phyloP scores from a whole-genome alignment of 1,284 basidiomycete genomes.

The Ustilago tritici region DNA sequence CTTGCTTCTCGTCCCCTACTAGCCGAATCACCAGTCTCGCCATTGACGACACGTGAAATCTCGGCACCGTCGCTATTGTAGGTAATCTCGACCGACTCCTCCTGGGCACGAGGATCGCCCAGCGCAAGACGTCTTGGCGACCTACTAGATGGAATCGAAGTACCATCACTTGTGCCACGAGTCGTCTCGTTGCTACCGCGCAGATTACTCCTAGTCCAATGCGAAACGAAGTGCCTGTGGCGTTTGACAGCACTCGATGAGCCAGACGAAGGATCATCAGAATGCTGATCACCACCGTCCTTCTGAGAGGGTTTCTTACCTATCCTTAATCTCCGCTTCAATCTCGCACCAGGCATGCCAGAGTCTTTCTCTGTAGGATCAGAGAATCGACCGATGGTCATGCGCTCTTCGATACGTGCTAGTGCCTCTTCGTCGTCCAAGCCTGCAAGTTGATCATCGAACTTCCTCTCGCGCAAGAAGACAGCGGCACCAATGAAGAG shows the following conservation, averaged over 20 bases:
- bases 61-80: slow-evolving; percentile 27
- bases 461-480: slow-evolving; percentile 63
- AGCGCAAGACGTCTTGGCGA: slow-evolving; percentile 5
- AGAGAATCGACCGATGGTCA: slow-evolving; percentile 36
- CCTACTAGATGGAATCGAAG: slow-evolving; percentile 19
- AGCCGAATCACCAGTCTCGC: slow-evolving; percentile 2
- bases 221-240: slow-evolving; percentile 36
- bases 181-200: slow-evolving; percentile 36
- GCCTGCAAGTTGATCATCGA: slow-evolving; percentile 47
- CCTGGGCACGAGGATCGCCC: slow-evolving; percentile 22
- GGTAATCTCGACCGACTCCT: slow-evolving; percentile 38
- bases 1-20: background rate
- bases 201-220: slow-evolving; percentile 38
- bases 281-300: slow-evolving; percentile 23
- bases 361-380: slow-evolving; percentile 29
- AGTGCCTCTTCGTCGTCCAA: slow-evolving; percentile 56
- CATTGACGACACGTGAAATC: background rate
- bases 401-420: slow-evolving; percentile 44
- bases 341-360: slow-evolving; percentile 6
- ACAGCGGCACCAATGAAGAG: slow-evolving; percentile 67
- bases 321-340: slow-evolving; percentile 27
- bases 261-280: slow-evolving; percentile 38
- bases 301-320: slow-evolving; percentile 33
- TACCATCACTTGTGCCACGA: slow-evolving; percentile 28
- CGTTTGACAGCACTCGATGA: slow-evolving; percentile 47